Base-by-base conservation (phyloP, 2,329 filamentous ascomycete genomes). In the Botrytis aclada region DNA sequence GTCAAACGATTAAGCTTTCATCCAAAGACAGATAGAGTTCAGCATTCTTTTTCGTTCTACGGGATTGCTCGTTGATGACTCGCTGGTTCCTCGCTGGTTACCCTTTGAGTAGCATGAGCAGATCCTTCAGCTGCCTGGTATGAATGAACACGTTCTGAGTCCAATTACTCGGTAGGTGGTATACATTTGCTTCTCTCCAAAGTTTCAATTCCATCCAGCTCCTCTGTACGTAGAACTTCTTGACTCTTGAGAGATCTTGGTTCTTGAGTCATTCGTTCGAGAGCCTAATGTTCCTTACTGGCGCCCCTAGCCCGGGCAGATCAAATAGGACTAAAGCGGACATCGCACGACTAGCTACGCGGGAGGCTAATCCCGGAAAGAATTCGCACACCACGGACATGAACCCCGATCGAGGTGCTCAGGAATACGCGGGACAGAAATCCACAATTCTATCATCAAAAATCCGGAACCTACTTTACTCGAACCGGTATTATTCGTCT, bases 381-480 rank as follows among this genome's bases (percentile, higher is more conserved):
- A 34, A 51, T 0, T 29, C 12, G 25, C 25, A 51, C 32, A n/a
- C 34, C n/a, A 54, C 60, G 69, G 69, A 54, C 25, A n/a, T 43
- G 14, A 56, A 56, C 4, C 45, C 60, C n/a, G 4, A 56, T 71
- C 64, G 34, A 56, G 66, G n/a, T 37, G 45, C 20, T 12, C 16
- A 56, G 69, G 32, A 47, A 54, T 66, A 7, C 29, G 20, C 58
- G 41, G 41, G 41, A 47, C 18, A 64, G 9, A 63, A 51, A 39
- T 51, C 58, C 58, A 70, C 56, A 63, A 70, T 34, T 64, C 69
- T 43, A 70, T 8, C 22, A 61, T 10, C 43, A 47, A 37, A 45
- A 45, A 61, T 70, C 25, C 69, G 69, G 69, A 70, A 64, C 54
- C 60, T 14, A 63, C 32, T 70, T 51, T 56, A 62, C 69, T 70